A percentile compares a stretch with the other conserved stretches of the same genome.
Evolutionary conservation across 116 monocot species (phyloP).

Genomic region (Trichopus zeylanicus): DNA sequence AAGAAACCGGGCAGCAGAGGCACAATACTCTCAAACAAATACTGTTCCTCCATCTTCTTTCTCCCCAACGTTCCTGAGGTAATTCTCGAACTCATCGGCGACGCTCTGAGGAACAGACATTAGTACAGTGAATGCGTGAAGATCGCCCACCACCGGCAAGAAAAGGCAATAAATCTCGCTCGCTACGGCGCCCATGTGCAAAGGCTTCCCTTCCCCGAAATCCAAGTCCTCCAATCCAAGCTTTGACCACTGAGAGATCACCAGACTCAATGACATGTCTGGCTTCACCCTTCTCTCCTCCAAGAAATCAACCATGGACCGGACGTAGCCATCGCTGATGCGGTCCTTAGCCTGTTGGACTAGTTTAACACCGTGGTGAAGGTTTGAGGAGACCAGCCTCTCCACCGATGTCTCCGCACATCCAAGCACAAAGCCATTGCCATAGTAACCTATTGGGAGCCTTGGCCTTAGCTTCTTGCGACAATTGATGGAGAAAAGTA

Average conservation of each 20-base stretch:
- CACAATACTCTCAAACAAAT: background rate
- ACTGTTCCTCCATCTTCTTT: background rate
- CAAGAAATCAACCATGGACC: conserved; percentile 58
- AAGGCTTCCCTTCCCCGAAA: conserved; percentile 61
- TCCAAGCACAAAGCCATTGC: conserved; percentile 82
- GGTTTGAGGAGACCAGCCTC: conserved; percentile 23
- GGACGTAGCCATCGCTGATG: conserved; percentile 40
- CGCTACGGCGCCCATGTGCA: conserved; percentile 68
- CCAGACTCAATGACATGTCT: conserved; percentile 63
- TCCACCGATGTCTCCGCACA: conserved; percentile 56
- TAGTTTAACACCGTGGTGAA: conserved; percentile 22
- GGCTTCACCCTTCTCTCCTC: conserved; percentile 43
- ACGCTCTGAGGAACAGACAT: conserved; percentile 60
- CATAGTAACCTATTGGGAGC: conserved; percentile 66
- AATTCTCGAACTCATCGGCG: conserved; percentile 41
- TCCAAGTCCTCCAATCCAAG: conserved; percentile 79
- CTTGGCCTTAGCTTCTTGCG: conserved; percentile 36
- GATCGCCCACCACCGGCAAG: conserved; percentile 70
- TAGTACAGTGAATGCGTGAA: conserved; percentile 52
- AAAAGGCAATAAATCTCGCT: conserved; percentile 94
- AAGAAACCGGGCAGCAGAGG: no score
- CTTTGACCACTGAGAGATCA: conserved; percentile 82
- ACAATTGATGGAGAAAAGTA: conserved; percentile 71
- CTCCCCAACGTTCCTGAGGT: conserved; percentile 18
- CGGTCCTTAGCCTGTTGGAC: conserved; percentile 65